These are phyloP conservation scores for Citrus trifoliata DNA, from an alignment of 345 rosid species.

Conservation along the genomic window DNA sequence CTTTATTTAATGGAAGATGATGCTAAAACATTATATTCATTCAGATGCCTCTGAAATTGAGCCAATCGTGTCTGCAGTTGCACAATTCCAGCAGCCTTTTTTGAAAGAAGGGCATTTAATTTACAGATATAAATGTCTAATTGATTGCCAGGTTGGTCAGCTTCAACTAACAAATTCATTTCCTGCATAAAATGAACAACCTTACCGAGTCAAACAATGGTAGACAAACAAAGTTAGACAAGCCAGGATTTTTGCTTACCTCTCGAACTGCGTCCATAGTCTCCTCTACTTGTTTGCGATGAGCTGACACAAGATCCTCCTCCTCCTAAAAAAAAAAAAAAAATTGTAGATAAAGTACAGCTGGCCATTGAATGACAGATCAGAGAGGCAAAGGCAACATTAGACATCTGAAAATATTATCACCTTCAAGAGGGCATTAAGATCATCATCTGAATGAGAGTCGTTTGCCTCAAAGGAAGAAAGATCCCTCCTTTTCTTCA, in stretches of 20 bases:
- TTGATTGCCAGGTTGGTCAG: constrained; percentile 61
- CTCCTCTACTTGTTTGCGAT: constrained; percentile 54
- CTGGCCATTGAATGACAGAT: not conserved
- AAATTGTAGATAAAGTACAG: not conserved
- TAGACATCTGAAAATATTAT: not conserved
- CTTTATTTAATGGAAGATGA: constrained; percentile 21
- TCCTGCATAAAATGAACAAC: constrained; percentile 37
- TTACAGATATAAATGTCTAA: constrained; percentile 49
- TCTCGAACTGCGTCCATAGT: constrained; percentile 49
- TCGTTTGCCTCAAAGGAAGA: constrained; percentile 13
- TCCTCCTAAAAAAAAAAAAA: constrained; percentile 42
- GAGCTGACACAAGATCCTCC: constrained; percentile 59
- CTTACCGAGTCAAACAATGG: not conserved
- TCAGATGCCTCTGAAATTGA: constrained; percentile 49
- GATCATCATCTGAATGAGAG: constrained; percentile 42
- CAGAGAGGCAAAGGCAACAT: not conserved
- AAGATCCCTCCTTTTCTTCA: constrained; percentile 19
- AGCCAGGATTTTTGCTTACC: constrained; percentile 23
- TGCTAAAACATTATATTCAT: constrained; percentile 44
- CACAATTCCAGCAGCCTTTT: constrained; percentile 57
- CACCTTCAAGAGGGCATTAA: constrained; percentile 49
- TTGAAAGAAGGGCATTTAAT: constrained; percentile 48
- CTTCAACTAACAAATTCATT: constrained; percentile 58
- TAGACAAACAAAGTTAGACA: not conserved
- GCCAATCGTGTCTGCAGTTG: constrained; percentile 50